Evolutionary conservation across 768 basidiomycete species (phyloP), one percentile per base, ranked within the genome.

Genomic region (Lentinula guzmanii): DNA sequence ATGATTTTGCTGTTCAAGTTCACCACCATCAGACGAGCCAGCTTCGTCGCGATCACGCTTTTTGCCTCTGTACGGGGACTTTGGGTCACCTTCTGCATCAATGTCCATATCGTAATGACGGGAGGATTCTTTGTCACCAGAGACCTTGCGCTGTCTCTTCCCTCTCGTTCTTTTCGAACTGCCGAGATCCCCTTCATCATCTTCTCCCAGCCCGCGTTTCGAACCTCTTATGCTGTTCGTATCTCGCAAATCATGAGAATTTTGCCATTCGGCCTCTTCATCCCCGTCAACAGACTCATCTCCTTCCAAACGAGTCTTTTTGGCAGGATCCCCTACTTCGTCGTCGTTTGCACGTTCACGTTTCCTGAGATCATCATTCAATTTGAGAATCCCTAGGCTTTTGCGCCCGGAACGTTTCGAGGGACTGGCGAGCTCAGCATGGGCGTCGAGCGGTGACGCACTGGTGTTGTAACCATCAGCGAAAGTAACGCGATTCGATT

Each of bases 11-110:
- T 79, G 76, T 53, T 82, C 79, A 45, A 82, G 83, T 64, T 89
- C 88, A 28, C 81, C 84, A 51, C 83, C 89, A 67, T 90, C 86
- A 0, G 82, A 83, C 3, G 88, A 89, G 6, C 82, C 89, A 60
- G 87, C 87, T 68, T 89, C 88, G 6, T 82, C 79, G 43, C 87
- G 86, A 71, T 88, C 88, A 63, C 90, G 85, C 74, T 93, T 93
- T 77, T 82, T 89, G 50, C 89, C 89, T 62, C 85, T 48, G 33
- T 70, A 66, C 61, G 72, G 67, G 24, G 55, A 71, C 59, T 67
- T 70, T 53, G 78, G 70, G 55, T 77, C 78, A 24, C 71, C 39
- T 62, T 78, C 78, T 45, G 33, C 54, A 52, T 54, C 41, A 28
- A 52, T 21, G 21, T 43, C 42, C 55, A 61, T 61, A 28, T 79